phyloP scores from a whole-genome alignment of 768 basidiomycete genomes.

The Russula griseocarnosa region DNA sequence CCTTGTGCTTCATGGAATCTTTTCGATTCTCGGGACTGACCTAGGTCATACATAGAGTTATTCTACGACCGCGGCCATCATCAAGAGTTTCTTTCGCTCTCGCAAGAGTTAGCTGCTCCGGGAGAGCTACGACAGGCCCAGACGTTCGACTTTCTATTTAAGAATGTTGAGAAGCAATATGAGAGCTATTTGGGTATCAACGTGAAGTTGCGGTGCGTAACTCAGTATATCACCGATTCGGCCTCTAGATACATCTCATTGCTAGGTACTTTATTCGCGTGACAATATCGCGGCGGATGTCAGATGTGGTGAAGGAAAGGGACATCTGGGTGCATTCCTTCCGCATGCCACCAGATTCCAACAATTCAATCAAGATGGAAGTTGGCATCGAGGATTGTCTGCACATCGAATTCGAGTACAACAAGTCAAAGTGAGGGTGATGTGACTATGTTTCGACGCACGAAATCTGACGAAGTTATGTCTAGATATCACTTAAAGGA shows the following conservation, averaged over 20 bases:
- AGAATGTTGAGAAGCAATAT: conserved; percentile 99
- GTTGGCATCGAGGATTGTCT: conserved; percentile 99
- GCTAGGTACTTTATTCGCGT: conserved; percentile 90
- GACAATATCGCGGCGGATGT: conserved; percentile 85
- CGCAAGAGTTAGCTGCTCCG: conserved; percentile 92
- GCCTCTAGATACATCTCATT: background rate
- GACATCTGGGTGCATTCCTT: conserved; percentile 98
- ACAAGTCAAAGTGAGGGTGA: conserved; percentile 85
- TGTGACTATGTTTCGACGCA: conserved; percentile 32
- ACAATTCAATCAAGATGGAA: conserved; percentile 99
- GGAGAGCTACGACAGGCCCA: conserved; percentile 96
- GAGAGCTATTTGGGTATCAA: conserved; percentile 98
- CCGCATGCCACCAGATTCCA: conserved; percentile 97
- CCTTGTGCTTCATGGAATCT: background rate
- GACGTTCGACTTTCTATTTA: conserved; percentile 95
- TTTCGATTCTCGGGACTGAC: too few species aligned
- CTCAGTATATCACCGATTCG: conserved; percentile 10
- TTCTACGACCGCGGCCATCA: conserved; percentile 99
- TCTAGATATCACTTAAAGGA: conserved; percentile 95
- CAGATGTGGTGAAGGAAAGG: conserved; percentile 88
- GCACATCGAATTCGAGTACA: conserved; percentile 99
- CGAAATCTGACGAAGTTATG: background rate
- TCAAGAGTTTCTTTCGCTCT: conserved; percentile 93
- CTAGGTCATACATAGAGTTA: conserved; percentile 46
- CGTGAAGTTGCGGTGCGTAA: conserved; percentile 83